Percentiles rank a stretch among this genome's conserved stretches.
Conservation (phyloP, 805 yeast genomes). For the Barnettozyma salicaria region DNA sequence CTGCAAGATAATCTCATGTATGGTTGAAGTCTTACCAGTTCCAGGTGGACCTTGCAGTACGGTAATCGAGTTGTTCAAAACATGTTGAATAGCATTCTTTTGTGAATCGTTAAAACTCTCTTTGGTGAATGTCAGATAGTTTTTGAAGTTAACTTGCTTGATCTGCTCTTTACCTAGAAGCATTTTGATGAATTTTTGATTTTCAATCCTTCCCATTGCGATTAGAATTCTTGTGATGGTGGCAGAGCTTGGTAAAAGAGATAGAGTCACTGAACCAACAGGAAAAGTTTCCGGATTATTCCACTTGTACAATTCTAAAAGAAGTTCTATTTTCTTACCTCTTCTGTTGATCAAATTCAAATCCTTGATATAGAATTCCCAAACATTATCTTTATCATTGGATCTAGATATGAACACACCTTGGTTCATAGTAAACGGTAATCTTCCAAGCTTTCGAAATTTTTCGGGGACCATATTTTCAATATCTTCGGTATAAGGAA, state of each 20-base stretch:
- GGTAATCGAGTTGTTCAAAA: slow-evolving; percentile 35
- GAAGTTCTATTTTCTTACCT: slow-evolving; percentile 34
- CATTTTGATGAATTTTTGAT: slow-evolving; percentile 46
- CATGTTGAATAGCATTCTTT: slow-evolving; percentile 37
- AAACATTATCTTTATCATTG: slow-evolving; percentile 44
- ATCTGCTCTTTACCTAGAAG: slow-evolving; percentile 50
- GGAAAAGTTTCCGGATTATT: slow-evolving; percentile 46
- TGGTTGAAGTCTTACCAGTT: slow-evolving; percentile 71
- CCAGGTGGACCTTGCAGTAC: slow-evolving; percentile 79
- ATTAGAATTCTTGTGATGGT: slow-evolving; percentile 57
- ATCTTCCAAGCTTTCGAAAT: slow-evolving; percentile 45
- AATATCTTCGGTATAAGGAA: slow-evolving; percentile 43
- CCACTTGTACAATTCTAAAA: slow-evolving; percentile 54
- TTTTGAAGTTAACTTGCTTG: slow-evolving; percentile 50
- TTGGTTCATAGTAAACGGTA: slow-evolving; percentile 56
- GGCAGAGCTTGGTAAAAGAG: slow-evolving; percentile 54
- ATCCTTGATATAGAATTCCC: slow-evolving; percentile 56
- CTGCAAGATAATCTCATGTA: slow-evolving; percentile 56
- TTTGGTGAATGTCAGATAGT: slow-evolving; percentile 43
- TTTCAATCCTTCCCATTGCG: slow-evolving; percentile 57
- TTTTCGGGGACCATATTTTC: slow-evolving; percentile 45
- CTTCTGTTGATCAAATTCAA: slow-evolving; percentile 28
- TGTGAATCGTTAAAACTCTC: slow-evolving; percentile 54
- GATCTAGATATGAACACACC: slow-evolving; percentile 45
- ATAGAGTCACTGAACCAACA: slow-evolving; percentile 31